Conservation (phyloP, 192 early-diverging fungal species). For the Backusella macrospora region DNA sequence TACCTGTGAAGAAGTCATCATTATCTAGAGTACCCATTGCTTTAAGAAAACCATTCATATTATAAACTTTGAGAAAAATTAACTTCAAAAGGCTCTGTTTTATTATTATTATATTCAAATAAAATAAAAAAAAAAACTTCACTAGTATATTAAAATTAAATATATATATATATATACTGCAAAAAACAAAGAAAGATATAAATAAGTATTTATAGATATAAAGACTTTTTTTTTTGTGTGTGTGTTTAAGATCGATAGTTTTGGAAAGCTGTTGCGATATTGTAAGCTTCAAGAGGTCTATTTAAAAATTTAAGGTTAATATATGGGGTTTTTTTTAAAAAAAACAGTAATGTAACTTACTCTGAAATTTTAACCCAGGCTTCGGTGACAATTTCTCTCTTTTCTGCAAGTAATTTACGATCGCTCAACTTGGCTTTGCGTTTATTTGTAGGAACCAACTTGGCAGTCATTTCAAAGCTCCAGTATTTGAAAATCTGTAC, state of each 20-base stretch:
- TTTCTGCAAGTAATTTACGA: conserved; percentile 41
- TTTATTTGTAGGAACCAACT: conserved; percentile 69
- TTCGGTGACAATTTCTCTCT: background rate
- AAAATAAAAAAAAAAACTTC: conserved; percentile 1
- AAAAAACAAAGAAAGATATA: background rate
- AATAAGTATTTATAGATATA: background rate
- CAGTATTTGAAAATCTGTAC: conserved; percentile 80
- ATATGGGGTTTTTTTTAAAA: background rate
- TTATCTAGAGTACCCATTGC: too few species aligned
- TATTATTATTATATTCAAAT: conserved; percentile 1
- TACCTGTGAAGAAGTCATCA: too few species aligned
- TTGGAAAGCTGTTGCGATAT: conserved; percentile 27
- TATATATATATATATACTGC: conserved; percentile 11
- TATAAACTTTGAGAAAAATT: background rate
- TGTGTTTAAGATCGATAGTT: conserved; percentile 5
- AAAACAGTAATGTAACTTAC: background rate
- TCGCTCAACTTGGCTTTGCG: conserved; percentile 63
- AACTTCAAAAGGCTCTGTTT: conserved; percentile 7
- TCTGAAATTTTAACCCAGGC: conserved; percentile 9
- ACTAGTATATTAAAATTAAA: conserved; percentile 15
- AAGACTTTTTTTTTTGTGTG: background rate
- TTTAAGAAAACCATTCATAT: background rate
- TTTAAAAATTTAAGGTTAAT: background rate
- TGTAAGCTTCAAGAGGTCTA: conserved; percentile 30
- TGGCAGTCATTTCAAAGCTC: conserved; percentile 91